A percentile compares a stretch with the other conserved stretches of the same genome.
Evolutionary conservation across 169 alveolate genomes (phyloP).

Genomic region (Sarcocystis neurona): DNA sequence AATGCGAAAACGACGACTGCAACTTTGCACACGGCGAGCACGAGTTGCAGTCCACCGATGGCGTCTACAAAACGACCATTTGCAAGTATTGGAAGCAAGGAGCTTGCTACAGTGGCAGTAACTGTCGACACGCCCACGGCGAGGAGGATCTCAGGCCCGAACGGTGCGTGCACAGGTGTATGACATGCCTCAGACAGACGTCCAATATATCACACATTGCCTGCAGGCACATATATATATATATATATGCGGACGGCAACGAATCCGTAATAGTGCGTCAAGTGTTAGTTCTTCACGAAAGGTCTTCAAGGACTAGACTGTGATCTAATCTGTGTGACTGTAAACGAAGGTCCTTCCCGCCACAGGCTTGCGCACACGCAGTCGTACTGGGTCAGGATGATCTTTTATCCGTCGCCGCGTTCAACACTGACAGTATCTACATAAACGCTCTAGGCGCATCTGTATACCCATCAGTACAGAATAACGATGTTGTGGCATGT

Average conservation of each 20-base stretch:
- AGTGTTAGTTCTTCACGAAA: background rate
- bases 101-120: constrained; percentile 71
- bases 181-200: no score
- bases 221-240: background rate
- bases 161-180: constrained; percentile 2
- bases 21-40: constrained; percentile 76
- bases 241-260: no score
- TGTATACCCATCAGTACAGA: no score
- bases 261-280: background rate
- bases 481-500: no score
- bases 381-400: no score
- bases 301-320: background rate
- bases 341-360: no score
- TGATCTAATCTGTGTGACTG: background rate
- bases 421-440: no score
- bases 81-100: constrained; percentile 78
- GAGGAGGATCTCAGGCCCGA: constrained; percentile 64
- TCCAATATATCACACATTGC: no score
- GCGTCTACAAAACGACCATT: constrained; percentile 73
- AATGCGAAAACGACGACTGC: constrained; percentile 69
- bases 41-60: constrained; percentile 75
- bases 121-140: constrained; percentile 78
- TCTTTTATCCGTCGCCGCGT: no score
- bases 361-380: no score
- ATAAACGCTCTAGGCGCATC: no score